These are phyloP conservation scores for Ophiorrhiza pumila DNA, from an alignment of 257 asterid genomes.

Conservation along the genomic window DNA sequence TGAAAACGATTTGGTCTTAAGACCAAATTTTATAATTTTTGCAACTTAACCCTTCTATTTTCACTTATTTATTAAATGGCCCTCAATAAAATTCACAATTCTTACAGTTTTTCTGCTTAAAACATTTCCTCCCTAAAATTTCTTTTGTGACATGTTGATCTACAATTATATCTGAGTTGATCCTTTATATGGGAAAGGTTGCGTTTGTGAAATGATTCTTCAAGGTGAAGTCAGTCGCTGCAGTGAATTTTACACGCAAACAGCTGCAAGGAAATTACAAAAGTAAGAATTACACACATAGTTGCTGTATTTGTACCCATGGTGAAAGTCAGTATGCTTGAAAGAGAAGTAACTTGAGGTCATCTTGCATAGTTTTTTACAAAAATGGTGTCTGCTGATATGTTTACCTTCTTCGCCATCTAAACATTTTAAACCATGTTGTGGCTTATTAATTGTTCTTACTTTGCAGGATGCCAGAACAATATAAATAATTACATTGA, in stretches of 20 bases:
- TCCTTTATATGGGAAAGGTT: not conserved
- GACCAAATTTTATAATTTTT: too few species aligned
- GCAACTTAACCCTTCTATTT: too few species aligned
- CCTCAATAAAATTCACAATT: too few species aligned
- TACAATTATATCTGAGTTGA: not conserved
- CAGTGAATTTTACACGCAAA: not conserved
- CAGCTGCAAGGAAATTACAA: not conserved
- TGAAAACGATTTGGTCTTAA: too few species aligned
- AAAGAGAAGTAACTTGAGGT: not conserved
- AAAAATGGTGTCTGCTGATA: not conserved
- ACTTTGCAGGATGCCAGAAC: not conserved
- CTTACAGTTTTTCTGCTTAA: not conserved
- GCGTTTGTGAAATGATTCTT: not conserved
- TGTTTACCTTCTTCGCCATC: not conserved
- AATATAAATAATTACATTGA: constrained; percentile 3
- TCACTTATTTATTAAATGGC: too few species aligned
- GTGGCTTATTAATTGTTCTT: not conserved
- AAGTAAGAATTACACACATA: not conserved
- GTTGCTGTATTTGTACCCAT: not conserved
- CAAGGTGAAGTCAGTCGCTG: not conserved
- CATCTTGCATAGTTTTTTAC: not conserved
- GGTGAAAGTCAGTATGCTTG: too few species aligned
- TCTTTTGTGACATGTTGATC: not conserved
- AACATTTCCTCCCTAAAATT: not conserved
- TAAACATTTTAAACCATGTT: not conserved